Evolutionary conservation across 805 yeast genomes (phyloP), one percentile per base, ranked within the genome.

Genomic region (Nakazawaea peltata): DNA sequence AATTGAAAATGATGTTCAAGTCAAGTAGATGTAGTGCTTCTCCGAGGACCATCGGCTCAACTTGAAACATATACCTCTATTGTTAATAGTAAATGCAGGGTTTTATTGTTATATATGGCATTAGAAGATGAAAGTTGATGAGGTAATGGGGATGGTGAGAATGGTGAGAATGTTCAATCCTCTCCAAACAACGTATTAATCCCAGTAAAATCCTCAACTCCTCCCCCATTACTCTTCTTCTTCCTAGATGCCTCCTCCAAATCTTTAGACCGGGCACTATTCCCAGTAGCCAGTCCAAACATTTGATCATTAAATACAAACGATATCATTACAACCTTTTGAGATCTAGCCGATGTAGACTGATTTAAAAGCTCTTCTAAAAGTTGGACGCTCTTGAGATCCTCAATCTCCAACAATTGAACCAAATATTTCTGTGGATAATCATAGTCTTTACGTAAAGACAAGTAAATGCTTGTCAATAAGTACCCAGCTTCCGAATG

Each of bases 401-500:
- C 33, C 5, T 36, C 18, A 8, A 37, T 32, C 10, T 36, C 30
- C 12, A 36, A 28, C 6, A 36, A 23, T 23, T 36, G 36, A 16
- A 28, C 13, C 19, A 36, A 23, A 12, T 28, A 36, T 36, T 77
- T 64, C 4, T 81, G 77, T 5, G 90, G 87, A 51, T 74, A 73
- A 40, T 76, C 72, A 41, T 81, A 76, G 51, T 80, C 78, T 26
- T 77, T 65, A 35, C 90, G 67, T 46, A 85, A 64, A 7, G 81
- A 75, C 48, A 85, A 71, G 53, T 86, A 88, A 31, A 90, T 61
- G 2, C 81, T 74, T 0, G 95, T 81, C 40, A 90, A 69, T 1
- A 94, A 83, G 39, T 83, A 79, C n/a, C 94, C 88, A 1, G 94
- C 95, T 53, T 90, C 98, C 13, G 80, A 73, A 44, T 88, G 94